These are phyloP conservation scores for Carallia brachiata DNA, from an alignment of 345 rosid species.

Conservation along the genomic window DNA sequence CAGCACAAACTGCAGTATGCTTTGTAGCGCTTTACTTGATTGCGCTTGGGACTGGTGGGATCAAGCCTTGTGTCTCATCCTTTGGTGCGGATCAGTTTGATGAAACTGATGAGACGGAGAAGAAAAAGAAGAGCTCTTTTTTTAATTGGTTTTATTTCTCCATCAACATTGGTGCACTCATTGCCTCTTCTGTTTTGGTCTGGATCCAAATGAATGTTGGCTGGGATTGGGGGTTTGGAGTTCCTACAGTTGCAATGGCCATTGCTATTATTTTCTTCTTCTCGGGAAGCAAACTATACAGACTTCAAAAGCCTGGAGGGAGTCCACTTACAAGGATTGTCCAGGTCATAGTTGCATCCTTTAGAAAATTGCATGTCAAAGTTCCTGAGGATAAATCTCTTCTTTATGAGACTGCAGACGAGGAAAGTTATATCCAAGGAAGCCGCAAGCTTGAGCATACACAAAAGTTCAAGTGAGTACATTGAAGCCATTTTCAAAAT, in stretches of 20 bases:
- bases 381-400: slow-evolving; percentile 73
- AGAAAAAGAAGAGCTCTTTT: slow-evolving; percentile 76
- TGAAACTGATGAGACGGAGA: slow-evolving; percentile 71
- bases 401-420: slow-evolving; percentile 66
- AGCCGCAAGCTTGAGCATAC: slow-evolving; percentile 84
- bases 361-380: slow-evolving; percentile 52
- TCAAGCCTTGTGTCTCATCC: slow-evolving; percentile 96
- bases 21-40: slow-evolving; percentile 77
- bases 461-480: slow-evolving; percentile 54
- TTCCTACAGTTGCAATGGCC: slow-evolving; percentile 83
- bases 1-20: slow-evolving; percentile 47
- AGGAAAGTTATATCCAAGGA: slow-evolving; percentile 65
- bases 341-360: slow-evolving; percentile 83
- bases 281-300: slow-evolving; percentile 59
- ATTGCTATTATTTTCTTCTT: slow-evolving; percentile 80
- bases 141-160: slow-evolving; percentile 98
- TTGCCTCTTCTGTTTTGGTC: slow-evolving; percentile 85
- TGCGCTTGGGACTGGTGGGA: slow-evolving; percentile 95
- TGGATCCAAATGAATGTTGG: slow-evolving; percentile 98
- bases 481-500: background rate
- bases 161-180: slow-evolving; percentile 79
- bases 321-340: slow-evolving; percentile 80
- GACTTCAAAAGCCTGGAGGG: slow-evolving; percentile 88
- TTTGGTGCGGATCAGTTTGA: slow-evolving; percentile 98
- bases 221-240: slow-evolving; percentile 96